Conservation (phyloP, 2,329 filamentous ascomycete genomes). For the Paraphoma sp. region DNA sequence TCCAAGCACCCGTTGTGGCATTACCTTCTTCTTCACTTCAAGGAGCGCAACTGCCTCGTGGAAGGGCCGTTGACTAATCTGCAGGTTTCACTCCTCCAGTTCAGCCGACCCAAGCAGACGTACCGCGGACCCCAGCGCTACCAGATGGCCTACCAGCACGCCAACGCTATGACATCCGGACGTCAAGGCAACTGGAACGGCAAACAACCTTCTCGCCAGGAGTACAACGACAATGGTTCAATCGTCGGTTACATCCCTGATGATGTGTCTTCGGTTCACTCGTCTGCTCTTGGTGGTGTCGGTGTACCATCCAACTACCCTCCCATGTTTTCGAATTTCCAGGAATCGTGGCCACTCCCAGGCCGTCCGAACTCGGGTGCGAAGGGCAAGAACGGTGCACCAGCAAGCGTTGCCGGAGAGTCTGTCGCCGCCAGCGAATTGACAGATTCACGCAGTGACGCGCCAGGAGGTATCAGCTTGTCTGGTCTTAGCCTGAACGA, state of each 20-base stretch:
- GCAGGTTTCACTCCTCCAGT: constrained; percentile 94
- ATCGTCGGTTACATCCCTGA: constrained; percentile 96
- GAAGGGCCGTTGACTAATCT: constrained; percentile 94
- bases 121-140: constrained; percentile 89
- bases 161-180: constrained; percentile 63
- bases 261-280: constrained; percentile 95
- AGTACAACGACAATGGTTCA: constrained; percentile 79
- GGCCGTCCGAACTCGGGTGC: constrained; percentile 70
- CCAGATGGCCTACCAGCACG: constrained; percentile 77
- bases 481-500: constrained; percentile 79
- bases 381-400: constrained; percentile 68
- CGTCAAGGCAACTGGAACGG: constrained; percentile 51
- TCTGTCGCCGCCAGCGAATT: constrained; percentile 91
- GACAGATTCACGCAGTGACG: constrained; percentile 80
- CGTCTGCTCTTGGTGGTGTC: constrained; percentile 84
- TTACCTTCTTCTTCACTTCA: constrained; percentile 92
- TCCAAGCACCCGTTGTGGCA: constrained; percentile 99
- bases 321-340: constrained; percentile 94
- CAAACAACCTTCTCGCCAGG: constrained; percentile 56
- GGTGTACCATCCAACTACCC: constrained; percentile 85
- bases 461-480: constrained; percentile 86
- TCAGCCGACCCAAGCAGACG: constrained; percentile 89
- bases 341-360: constrained; percentile 88
- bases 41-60: constrained; percentile 93
- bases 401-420: constrained; percentile 84